These are phyloP conservation scores for Mortierella hygrophila DNA, from an alignment of 192 early-diverging fungal species.

Conservation along the genomic window DNA sequence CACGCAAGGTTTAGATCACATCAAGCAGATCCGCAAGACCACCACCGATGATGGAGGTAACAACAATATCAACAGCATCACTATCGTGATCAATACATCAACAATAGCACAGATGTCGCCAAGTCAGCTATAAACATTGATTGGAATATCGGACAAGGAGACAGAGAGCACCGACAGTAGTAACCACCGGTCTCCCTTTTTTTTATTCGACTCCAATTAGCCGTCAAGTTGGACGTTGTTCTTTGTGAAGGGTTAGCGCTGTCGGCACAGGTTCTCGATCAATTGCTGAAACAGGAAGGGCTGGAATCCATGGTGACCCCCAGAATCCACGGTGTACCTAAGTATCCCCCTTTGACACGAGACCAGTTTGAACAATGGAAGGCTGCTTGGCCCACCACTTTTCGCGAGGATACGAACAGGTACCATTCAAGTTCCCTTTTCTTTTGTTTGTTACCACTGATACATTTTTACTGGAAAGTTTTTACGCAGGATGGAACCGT, in stretches of 20 bases:
- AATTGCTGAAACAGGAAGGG: slow-evolving; percentile 33
- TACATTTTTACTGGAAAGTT: neutral
- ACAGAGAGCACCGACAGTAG: neutral
- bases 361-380: slow-evolving; percentile 87
- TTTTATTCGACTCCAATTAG: neutral
- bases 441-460: neutral
- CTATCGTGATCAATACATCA: neutral
- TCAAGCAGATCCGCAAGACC: slow-evolving; percentile 59
- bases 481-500: too few relatives aligned
- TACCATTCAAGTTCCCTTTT: neutral
- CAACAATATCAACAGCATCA: neutral
- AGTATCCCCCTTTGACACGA: slow-evolving; percentile 72
- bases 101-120: neutral
- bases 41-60: slow-evolving; percentile 19
- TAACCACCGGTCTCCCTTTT: neutral
- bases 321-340: slow-evolving; percentile 64
- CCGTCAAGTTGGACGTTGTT: slow-evolving; percentile 45
- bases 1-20: slow-evolving; percentile 56
- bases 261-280: slow-evolving; percentile 24
- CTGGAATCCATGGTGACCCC: slow-evolving; percentile 42
- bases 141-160: neutral
- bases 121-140: neutral
- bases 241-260: slow-evolving; percentile 53
- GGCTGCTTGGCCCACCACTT: slow-evolving; percentile 84
- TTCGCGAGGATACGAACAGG: slow-evolving; percentile 68